A percentile compares a stretch with the other conserved stretches of the same genome.
Evolutionary conservation across 768 basidiomycete genomes (phyloP).

Genomic region (Russula emetica): DNA sequence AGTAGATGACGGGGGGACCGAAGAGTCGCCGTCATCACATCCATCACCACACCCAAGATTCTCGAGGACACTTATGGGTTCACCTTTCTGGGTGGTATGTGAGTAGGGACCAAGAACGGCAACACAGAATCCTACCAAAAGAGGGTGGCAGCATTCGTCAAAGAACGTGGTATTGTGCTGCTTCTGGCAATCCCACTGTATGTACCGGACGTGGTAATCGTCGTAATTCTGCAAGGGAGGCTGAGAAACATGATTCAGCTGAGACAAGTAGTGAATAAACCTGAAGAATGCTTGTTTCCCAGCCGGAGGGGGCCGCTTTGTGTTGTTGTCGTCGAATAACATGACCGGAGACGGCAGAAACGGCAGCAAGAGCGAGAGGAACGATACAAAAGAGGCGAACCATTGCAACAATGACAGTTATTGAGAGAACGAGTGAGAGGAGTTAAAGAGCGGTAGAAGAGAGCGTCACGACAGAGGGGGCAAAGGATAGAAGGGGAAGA

Average conservation of each 20-base stretch:
- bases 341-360: conserved; percentile 29
- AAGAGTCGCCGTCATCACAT: conserved; percentile 33
- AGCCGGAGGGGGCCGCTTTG: conserved; percentile 39
- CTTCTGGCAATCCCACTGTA: conserved; percentile 46
- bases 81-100: conserved; percentile 42
- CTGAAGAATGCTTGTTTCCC: conserved; percentile 46
- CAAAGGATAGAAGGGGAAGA: not conserved
- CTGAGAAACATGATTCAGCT: conserved; percentile 15
- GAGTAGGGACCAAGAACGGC: conserved; percentile 8
- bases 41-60: conserved; percentile 31
- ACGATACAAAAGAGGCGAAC: conserved; percentile 38
- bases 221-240: conserved; percentile 42
- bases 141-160: conserved; percentile 64
- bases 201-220: conserved; percentile 58
- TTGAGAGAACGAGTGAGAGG: conserved; percentile 28
- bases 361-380: conserved; percentile 41
- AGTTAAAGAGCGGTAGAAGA: not conserved
- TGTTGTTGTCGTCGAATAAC: not conserved
- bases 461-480: not conserved
- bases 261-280: conserved; percentile 28
- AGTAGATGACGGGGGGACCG: conserved; percentile 1
- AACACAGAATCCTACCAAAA: conserved; percentile 44
- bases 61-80: conserved; percentile 40
- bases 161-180: conserved; percentile 49
- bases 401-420: conserved; percentile 29